These are phyloP conservation scores for Penicillium griseofulvum DNA, from an alignment of 2,329 filamentous ascomycete species.

Conservation along the genomic window DNA sequence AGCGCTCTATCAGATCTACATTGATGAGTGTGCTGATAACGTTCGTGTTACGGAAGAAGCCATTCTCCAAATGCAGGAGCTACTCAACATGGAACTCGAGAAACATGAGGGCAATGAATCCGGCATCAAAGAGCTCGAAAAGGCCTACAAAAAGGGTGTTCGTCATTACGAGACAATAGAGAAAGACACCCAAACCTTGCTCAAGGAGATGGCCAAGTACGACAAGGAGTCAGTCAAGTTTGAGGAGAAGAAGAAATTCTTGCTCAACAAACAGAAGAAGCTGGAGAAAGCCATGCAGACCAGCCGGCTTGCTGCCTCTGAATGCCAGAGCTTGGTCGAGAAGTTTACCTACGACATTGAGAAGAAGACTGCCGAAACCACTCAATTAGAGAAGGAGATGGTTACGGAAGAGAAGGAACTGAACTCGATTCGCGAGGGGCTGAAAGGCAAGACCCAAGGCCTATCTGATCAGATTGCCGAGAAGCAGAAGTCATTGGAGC, in stretches of 20 bases:
- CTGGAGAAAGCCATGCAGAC: conserved; percentile 81
- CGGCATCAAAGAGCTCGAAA: conserved; percentile 84
- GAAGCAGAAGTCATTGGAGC: conserved; percentile 92
- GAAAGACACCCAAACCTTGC: conserved; percentile 72
- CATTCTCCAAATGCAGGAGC: conserved; percentile 82
- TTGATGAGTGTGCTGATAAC: conserved; percentile 84
- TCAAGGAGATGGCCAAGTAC: conserved; percentile 86
- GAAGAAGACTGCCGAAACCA: conserved; percentile 70
- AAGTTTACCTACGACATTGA: conserved; percentile 77
- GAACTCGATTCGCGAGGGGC: conserved; percentile 72
- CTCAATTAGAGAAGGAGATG: conserved; percentile 71
- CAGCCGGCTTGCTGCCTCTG: conserved; percentile 69
- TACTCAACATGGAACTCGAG: conserved; percentile 82
- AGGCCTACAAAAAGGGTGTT: conserved; percentile 74
- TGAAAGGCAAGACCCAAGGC: conserved; percentile 94
- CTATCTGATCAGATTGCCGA: conserved; percentile 88
- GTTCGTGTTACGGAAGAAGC: conserved; percentile 84
- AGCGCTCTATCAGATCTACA: conserved; percentile 87
- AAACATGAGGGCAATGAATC: conserved; percentile 89
- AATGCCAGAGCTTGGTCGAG: conserved; percentile 74
- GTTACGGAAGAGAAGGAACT: conserved; percentile 79
- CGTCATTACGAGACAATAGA: conserved; percentile 82
- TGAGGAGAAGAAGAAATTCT: conserved; percentile 95
- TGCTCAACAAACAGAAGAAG: conserved; percentile 88
- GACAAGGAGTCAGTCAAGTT: conserved; percentile 97